phyloP scores from a whole-genome alignment of 805 yeast genomes.

The Kazachstania psychrophila region DNA sequence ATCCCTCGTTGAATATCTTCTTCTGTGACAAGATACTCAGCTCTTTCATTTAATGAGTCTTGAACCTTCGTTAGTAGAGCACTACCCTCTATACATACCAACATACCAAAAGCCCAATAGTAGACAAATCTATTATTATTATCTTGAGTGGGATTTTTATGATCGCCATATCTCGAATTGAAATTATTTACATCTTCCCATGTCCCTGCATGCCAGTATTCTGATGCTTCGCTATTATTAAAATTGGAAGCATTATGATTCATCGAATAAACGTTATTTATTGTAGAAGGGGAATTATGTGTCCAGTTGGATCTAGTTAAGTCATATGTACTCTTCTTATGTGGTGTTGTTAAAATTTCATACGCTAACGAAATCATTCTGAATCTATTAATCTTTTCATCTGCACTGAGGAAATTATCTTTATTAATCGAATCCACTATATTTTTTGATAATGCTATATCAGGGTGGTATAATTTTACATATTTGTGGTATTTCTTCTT shows the following conservation, averaged over 20 bases:
- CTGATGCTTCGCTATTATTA: conserved; percentile 23
- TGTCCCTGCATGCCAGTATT: conserved; percentile 52
- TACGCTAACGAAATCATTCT: conserved; percentile 50
- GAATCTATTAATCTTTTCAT: conserved; percentile 38
- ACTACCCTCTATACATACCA: conserved; percentile 35
- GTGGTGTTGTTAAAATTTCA: conserved; percentile 40
- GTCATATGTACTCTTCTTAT: conserved; percentile 39
- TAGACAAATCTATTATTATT: not conserved
- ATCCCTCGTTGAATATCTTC: conserved; percentile 36
- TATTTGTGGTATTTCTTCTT: conserved; percentile 46
- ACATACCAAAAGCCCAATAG: conserved; percentile 23
- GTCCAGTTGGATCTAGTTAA: conserved; percentile 39
- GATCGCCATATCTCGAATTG: conserved; percentile 1
- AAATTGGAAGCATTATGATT: conserved; percentile 21
- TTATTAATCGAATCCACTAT: conserved; percentile 9
- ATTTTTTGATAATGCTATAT: conserved; percentile 21
- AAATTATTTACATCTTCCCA: conserved; percentile 52
- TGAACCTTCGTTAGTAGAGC: conserved; percentile 33
- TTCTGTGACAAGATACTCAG: conserved; percentile 23
- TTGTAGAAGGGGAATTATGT: conserved; percentile 21
- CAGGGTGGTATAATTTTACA: conserved; percentile 65
- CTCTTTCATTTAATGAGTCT: conserved; percentile 27
- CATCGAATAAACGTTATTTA: conserved; percentile 3
- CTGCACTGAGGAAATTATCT: conserved; percentile 7
- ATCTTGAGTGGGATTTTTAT: not conserved